phyloP scores from a whole-genome alignment of 2,329 filamentous ascomycete genomes.

The Curvularia sp. region DNA sequence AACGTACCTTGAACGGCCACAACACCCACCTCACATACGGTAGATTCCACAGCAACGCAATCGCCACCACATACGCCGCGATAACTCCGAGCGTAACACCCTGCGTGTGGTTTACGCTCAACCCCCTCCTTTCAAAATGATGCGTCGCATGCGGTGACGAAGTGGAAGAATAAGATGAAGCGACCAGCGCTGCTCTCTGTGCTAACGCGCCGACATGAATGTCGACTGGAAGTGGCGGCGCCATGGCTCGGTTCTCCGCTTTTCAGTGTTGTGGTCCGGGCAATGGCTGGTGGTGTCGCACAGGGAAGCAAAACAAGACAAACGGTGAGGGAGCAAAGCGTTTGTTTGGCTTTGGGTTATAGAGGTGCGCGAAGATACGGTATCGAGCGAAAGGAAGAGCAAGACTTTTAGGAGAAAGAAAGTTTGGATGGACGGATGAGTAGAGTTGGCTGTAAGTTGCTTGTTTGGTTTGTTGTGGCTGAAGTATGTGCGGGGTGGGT shows the following conservation, averaged over 20 bases:
- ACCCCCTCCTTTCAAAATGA: constrained; percentile 58
- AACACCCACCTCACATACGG: constrained; percentile 76
- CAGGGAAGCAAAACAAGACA: not conserved
- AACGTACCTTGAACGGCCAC: constrained; percentile 78
- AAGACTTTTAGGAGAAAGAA: not conserved
- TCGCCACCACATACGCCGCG: constrained; percentile 73
- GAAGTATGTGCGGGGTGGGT: constrained; percentile 10
- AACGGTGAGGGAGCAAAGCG: too few species aligned
- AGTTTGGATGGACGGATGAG: not conserved
- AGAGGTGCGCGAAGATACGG: not conserved
- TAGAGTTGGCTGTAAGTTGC: not conserved
- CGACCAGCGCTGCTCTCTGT: constrained; percentile 22
- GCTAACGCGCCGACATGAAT: constrained; percentile 33
- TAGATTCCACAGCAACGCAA: constrained; percentile 80
- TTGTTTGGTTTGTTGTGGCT: constrained; percentile 12
- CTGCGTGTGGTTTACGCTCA: constrained; percentile 72
- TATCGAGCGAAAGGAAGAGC: not conserved
- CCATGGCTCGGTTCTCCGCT: constrained; percentile 21
- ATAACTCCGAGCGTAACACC: constrained; percentile 75
- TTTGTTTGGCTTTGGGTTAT: too few species aligned
- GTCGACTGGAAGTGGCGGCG: constrained; percentile 28
- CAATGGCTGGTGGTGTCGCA: not conserved
- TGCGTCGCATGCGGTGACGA: constrained; percentile 25
- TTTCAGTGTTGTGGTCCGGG: not conserved
- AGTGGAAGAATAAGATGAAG: not conserved